phyloP scores from a whole-genome alignment of 257 asterid genomes.

The Salvia hispanica region DNA sequence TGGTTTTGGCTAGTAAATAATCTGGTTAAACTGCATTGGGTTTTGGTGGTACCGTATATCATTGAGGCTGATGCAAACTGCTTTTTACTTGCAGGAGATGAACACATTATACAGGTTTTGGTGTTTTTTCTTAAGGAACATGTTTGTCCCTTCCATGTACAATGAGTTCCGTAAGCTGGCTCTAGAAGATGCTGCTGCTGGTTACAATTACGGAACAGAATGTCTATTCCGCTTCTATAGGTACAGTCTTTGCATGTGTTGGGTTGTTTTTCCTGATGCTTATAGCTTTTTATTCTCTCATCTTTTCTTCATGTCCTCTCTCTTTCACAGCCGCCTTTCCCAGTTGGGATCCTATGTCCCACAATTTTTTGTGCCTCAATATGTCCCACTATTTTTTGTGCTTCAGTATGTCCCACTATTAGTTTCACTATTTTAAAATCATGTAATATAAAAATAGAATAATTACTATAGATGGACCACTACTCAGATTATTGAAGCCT shows the following conservation, averaged over 20 bases:
- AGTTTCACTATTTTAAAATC: too few relatives aligned
- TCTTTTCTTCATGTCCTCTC: conserved; percentile 3
- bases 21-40: not conserved
- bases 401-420: too few relatives aligned
- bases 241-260: conserved; percentile 37
- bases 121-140: conserved; percentile 79
- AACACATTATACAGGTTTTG: conserved; percentile 87
- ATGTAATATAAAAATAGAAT: too few relatives aligned
- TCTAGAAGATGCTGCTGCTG: conserved; percentile 84
- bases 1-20: not conserved
- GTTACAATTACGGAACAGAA: conserved; percentile 80
- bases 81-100: conserved; percentile 79
- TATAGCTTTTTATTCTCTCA: not conserved
- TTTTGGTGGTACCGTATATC: conserved; percentile 80
- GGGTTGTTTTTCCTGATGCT: not conserved
- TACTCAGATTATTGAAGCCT: too few relatives aligned
- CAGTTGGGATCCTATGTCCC: too few relatives aligned
- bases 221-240: conserved; percentile 92
- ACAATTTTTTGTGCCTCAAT: too few relatives aligned
- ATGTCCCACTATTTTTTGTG: too few relatives aligned
- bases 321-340: conserved; percentile 4
- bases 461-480: too few relatives aligned
- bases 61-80: conserved; percentile 19
- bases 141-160: conserved; percentile 79
- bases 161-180: conserved; percentile 76